Percentiles rank a stretch among this genome's conserved stretches.
phyloP scores from a whole-genome alignment of 306 rosid genomes.

The Aeschynomene evenia region DNA sequence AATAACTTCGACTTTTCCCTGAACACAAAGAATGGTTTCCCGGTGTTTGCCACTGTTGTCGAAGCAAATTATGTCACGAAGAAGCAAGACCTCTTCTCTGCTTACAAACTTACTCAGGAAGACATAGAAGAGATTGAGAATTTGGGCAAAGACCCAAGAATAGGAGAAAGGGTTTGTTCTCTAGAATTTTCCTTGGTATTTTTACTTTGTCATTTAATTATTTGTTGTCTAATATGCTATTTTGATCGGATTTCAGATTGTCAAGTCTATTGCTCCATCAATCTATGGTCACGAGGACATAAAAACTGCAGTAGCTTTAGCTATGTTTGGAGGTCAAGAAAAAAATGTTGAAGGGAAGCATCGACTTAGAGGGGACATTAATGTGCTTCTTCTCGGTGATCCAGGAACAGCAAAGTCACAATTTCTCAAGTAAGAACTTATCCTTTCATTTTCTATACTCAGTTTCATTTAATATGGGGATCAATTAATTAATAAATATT shows the following conservation, averaged over 20 bases:
- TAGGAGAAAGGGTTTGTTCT: slow-evolving; percentile 89
- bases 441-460: not conserved
- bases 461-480: not conserved
- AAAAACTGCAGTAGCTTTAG: slow-evolving; percentile 92
- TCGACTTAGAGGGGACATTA: slow-evolving; percentile 86
- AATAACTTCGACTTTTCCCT: slow-evolving; percentile 92
- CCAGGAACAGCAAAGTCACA: slow-evolving; percentile 99
- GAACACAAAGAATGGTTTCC: slow-evolving; percentile 97
- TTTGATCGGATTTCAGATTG: slow-evolving; percentile 50
- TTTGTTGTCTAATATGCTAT: slow-evolving; percentile 7
- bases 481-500: slow-evolving; percentile 8
- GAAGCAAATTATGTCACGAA: slow-evolving; percentile 91
- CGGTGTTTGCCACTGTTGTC: slow-evolving; percentile 97
- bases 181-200: not conserved
- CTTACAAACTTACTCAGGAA: slow-evolving; percentile 95
- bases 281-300: slow-evolving; percentile 95
- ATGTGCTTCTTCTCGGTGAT: slow-evolving; percentile 94
- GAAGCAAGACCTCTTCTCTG: slow-evolving; percentile 93
- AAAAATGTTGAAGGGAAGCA: slow-evolving; percentile 92
- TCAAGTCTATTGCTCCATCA: slow-evolving; percentile 97
- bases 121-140: slow-evolving; percentile 85
- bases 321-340: slow-evolving; percentile 99
- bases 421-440: slow-evolving; percentile 82
- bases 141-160: slow-evolving; percentile 85
- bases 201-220: not conserved